These are phyloP conservation scores for Sarocladiaceae sp. DNA, from an alignment of 2,329 filamentous ascomycete species.

Conservation along the genomic window DNA sequence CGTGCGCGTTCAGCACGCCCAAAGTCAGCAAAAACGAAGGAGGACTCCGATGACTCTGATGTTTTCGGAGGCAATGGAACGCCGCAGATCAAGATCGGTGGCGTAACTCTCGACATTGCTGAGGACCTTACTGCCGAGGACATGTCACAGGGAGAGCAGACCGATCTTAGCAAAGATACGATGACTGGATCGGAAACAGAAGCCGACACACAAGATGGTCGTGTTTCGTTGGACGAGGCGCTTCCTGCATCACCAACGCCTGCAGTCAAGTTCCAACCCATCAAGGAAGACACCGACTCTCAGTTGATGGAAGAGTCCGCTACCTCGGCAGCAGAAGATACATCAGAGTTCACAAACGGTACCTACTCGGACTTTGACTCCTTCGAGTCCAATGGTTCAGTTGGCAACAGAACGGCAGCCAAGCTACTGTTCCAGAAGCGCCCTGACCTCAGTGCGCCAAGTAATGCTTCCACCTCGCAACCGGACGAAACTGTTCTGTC, in stretches of 20 bases:
- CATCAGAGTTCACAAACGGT: conserved; percentile 4
- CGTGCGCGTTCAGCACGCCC: neutral
- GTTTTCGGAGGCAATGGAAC: conserved; percentile 7
- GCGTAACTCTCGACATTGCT: neutral
- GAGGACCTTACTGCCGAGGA: neutral
- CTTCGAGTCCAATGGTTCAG: conserved; percentile 6
- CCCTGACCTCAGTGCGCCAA: neutral
- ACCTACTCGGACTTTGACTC: conserved; percentile 9
- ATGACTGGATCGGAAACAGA: neutral
- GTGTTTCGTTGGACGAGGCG: neutral
- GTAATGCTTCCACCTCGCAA: conserved; percentile 11
- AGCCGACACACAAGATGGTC: neutral
- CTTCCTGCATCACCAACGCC: conserved; percentile 1
- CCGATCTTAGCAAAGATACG: neutral
- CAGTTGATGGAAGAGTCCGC: conserved; percentile 5
- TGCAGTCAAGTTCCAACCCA: neutral
- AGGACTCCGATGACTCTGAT: conserved; percentile 5
- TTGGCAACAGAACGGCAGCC: conserved; percentile 4
- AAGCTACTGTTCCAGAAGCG: conserved; percentile 9
- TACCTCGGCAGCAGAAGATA: conserved; percentile 1
- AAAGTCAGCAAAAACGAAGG: neutral
- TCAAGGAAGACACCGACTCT: conserved; percentile 1
- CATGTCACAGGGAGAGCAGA: neutral
- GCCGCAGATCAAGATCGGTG: conserved; percentile 7
- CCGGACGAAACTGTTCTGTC: conserved; percentile 1